These are phyloP conservation scores for Pleoardoris graminearum DNA, from an alignment of 2,329 filamentous ascomycete genomes.

Conservation along the genomic window DNA sequence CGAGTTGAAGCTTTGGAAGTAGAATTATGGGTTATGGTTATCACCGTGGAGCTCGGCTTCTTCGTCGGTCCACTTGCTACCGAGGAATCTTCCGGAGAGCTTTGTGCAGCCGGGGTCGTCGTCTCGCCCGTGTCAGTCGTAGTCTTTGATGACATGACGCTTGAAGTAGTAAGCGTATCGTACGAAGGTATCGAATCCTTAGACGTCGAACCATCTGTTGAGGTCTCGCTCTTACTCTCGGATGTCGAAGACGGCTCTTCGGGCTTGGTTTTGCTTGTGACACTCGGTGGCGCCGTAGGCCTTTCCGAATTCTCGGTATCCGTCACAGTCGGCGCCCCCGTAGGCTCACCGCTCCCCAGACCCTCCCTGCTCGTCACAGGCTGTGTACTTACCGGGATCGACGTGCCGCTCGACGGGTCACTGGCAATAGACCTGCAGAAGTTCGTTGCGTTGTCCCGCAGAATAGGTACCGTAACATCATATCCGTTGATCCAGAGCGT, in stretches of 20 bases:
- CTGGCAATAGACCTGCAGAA: slow-evolving; percentile 8
- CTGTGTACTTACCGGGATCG: not conserved
- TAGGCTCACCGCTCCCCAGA: not conserved
- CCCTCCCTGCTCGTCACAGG: not conserved
- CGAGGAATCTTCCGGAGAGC: not conserved
- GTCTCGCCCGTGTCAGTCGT: not conserved
- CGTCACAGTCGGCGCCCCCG: not conserved
- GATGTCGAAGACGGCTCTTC: not conserved
- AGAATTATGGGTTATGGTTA: not conserved
- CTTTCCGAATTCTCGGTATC: not conserved
- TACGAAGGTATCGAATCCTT: not conserved
- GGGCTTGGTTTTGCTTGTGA: not conserved
- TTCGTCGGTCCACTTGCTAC: not conserved
- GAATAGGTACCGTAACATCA: slow-evolving; percentile 9
- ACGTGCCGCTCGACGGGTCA: not conserved
- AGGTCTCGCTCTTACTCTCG: not conserved
- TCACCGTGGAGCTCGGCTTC: not conserved
- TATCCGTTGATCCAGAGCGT: slow-evolving; percentile 8
- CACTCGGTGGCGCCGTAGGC: not conserved
- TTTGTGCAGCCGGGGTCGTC: not conserved
- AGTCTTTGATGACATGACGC: not conserved
- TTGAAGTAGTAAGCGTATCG: not conserved
- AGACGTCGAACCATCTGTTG: not conserved
- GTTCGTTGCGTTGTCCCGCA: slow-evolving; percentile 2
- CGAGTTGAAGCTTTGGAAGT: not conserved